Evolutionary conservation across 2,329 filamentous ascomycete species (phyloP).

Genomic region (Lasiodiplodia theobromae): DNA sequence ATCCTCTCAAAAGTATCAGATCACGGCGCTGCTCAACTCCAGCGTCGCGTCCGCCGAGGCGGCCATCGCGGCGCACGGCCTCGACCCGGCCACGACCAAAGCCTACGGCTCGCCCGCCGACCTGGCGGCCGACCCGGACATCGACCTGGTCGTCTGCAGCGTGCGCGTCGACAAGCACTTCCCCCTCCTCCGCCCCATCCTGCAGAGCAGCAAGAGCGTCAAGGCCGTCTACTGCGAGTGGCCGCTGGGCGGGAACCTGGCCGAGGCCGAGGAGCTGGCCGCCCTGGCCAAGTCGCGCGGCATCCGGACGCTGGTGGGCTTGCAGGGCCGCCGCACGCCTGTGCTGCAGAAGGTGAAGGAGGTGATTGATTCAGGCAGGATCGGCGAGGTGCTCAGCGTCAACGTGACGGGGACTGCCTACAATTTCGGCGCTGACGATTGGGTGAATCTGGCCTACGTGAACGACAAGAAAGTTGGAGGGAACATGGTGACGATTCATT

Average conservation of each 20-base stretch:
- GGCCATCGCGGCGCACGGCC: conserved; percentile 50
- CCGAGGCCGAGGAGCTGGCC: conserved; percentile 53
- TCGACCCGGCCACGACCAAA: conserved; percentile 47
- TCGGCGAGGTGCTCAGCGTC: conserved; percentile 53
- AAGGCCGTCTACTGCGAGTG: conserved; percentile 61
- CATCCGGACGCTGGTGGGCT: conserved; percentile 55
- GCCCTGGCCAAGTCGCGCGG: conserved; percentile 50
- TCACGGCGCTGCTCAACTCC: conserved; percentile 60
- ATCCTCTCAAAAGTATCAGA: conserved; percentile 50
- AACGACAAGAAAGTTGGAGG: conserved; percentile 54
- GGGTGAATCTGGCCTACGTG: conserved; percentile 55
- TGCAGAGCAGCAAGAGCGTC: conserved; percentile 44
- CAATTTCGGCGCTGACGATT: conserved; percentile 35
- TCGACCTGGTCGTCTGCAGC: conserved; percentile 57
- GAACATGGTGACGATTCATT: conserved; percentile 51
- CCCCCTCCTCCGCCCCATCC: conserved; percentile 49
- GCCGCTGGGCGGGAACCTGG: conserved; percentile 53
- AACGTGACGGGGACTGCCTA: conserved; percentile 41
- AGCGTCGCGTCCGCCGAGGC: conserved; percentile 51
- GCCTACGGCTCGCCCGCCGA: conserved; percentile 53
- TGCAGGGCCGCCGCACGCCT: conserved; percentile 55
- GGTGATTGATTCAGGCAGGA: conserved; percentile 50
- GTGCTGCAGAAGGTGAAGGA: conserved; percentile 51
- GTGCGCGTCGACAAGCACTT: conserved; percentile 56
- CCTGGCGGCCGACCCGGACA: conserved; percentile 54